Percentiles rank a stretch among this genome's conserved stretches.
These are phyloP conservation scores for Suillus fuscotomentosus DNA, from an alignment of 768 basidiomycete species.

Conservation along the genomic window DNA sequence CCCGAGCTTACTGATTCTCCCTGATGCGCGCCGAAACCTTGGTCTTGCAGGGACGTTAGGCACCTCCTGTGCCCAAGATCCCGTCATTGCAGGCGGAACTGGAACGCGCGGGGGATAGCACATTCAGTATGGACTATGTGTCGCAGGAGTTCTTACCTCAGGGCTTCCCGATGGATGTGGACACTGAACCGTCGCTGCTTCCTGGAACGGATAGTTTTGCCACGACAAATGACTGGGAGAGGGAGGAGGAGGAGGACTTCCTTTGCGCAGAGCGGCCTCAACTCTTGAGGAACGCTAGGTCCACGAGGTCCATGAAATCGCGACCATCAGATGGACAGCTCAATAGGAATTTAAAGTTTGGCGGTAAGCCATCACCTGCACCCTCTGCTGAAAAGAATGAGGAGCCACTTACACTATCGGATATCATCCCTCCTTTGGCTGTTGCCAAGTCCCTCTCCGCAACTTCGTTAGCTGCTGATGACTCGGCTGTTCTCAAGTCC, in stretches of 20 bases:
- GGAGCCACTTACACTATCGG: conserved; percentile 57
- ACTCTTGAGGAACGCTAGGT: conserved; percentile 18
- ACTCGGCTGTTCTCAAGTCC: conserved; percentile 53
- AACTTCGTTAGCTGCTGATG: conserved; percentile 44
- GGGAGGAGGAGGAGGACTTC: conserved; percentile 38
- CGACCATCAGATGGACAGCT: conserved; percentile 64
- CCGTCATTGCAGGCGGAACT: conserved; percentile 35
- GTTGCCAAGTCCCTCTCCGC: conserved; percentile 50
- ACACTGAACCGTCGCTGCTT: conserved; percentile 37
- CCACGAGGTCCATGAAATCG: conserved; percentile 33
- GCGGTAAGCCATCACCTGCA: conserved; percentile 40
- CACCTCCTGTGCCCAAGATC: conserved; percentile 54
- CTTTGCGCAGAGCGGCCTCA: conserved; percentile 13
- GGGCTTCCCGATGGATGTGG: conserved; percentile 24
- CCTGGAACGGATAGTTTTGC: conserved; percentile 34
- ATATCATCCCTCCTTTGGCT: conserved; percentile 70
- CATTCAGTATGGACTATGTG: conserved; percentile 18
- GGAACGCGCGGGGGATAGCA: conserved; percentile 20
- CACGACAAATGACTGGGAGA: conserved; percentile 29
- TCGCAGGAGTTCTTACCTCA: conserved; percentile 15
- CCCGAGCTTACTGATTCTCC: conserved; percentile 40
- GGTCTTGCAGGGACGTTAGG: conserved; percentile 72
- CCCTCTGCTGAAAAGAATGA: conserved; percentile 9
- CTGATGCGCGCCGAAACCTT: conserved; percentile 54
- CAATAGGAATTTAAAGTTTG: conserved; percentile 74